phyloP scores from a whole-genome alignment of 371 early-diverging fungal species.

The Entomophthora muscae region DNA sequence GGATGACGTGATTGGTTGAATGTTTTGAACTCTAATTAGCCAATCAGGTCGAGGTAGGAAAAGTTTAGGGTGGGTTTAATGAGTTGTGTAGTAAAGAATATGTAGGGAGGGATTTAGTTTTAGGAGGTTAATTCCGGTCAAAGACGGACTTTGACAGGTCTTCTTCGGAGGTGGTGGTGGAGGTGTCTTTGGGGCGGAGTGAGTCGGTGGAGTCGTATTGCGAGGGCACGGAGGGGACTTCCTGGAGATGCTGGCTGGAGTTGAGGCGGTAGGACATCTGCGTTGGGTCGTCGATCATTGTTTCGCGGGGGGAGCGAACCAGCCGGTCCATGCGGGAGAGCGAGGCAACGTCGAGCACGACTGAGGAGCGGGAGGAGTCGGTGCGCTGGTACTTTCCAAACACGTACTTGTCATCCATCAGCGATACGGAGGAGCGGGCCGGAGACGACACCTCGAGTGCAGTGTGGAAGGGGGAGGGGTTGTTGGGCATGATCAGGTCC shows the following conservation, averaged over 20 bases:
- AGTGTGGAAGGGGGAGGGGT: not conserved
- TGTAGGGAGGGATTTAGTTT: too few relatives aligned
- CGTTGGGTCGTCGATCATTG: not conserved
- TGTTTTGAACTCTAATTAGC: too few relatives aligned
- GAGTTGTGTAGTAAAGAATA: too few relatives aligned
- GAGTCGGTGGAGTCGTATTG: not conserved
- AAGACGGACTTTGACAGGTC: too few relatives aligned
- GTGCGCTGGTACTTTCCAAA: not conserved
- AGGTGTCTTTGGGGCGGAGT: too few relatives aligned
- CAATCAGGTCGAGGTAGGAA: too few relatives aligned
- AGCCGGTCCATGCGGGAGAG: constrained; percentile 5
- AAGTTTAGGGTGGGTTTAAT: too few relatives aligned
- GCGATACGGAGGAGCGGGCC: not conserved
- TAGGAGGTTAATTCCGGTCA: too few relatives aligned
- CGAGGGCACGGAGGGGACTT: not conserved
- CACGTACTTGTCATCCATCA: not conserved
- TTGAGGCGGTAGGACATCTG: not conserved
- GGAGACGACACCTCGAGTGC: not conserved
- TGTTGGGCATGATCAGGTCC: not conserved
- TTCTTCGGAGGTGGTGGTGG: too few relatives aligned
- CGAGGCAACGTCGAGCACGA: not conserved
- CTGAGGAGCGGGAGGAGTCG: not conserved
- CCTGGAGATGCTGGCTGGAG: not conserved
- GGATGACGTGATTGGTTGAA: too few relatives aligned
- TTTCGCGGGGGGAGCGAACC: not conserved